Evolutionary conservation across 768 basidiomycete species (phyloP), one percentile per base, ranked within the genome.

Genomic region (Hebeloma cylindrosporum): DNA sequence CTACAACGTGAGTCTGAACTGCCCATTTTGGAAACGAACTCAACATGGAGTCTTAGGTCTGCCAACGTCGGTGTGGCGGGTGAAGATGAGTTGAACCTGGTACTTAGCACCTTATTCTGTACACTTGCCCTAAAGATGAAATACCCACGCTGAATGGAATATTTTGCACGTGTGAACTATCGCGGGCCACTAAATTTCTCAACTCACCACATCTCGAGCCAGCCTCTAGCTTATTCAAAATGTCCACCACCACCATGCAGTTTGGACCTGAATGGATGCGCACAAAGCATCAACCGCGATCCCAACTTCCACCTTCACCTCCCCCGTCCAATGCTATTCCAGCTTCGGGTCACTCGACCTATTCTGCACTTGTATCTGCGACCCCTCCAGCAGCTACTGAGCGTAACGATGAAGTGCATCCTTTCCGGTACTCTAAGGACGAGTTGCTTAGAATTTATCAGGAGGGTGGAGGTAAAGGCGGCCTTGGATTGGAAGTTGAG

Each of bases 191-290:
- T 59, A 58, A 55, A 50, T 60, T 40, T 45, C 34, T 41, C 52
- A 45, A 44, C 51, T 48, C 30, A 45, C 41, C 45, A 46, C 38
- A 41, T 43, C 34, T 10, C n/a, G 31, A 26, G 23, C 40, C 42
- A 39, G 40, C 43, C 42, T 47, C 30, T 30, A 37, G 55, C 48
- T 23, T 33, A 35, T n/a, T 40, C 48, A 63, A 59, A 62, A 78
- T 78, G 77, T 72, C 77, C 49, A 69, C 74, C 50, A 71, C 86
- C 51, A 83, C 87, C 8, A 86, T 92, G 81, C 89, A 91, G 64
- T 92, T 92, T 73, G 89, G 88, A 59, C 89, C 89, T 35, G 89
- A 92, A 69, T 92, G 89, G 89, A 91, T 92, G 89, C 82, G 89
- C 58, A 78, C 82, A 54, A 90, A 90, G 70, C 79, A 78, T 50